phyloP scores from a whole-genome alignment of 108 stramenopile species.

The Asterionellopsis glacialis region DNA sequence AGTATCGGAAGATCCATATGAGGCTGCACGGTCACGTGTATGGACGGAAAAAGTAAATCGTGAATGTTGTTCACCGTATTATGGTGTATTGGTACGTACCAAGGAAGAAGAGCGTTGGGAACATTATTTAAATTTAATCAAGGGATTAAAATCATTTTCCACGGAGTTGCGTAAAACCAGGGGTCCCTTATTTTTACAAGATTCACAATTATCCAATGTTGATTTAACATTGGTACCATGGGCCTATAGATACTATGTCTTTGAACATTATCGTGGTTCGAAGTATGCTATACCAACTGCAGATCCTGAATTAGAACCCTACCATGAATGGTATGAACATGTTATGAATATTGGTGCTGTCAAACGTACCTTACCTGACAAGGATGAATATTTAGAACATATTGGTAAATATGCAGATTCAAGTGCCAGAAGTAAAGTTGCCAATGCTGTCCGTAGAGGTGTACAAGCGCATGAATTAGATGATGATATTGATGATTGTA shows the following conservation, averaged over 20 bases:
- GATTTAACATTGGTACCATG: conserved; percentile 77
- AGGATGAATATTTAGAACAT: conserved; percentile 72
- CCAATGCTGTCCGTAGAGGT: conserved; percentile 81
- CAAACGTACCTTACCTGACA: conserved; percentile 76
- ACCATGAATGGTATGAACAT: conserved; percentile 73
- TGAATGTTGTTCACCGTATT: conserved; percentile 81
- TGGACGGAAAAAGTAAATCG: conserved; percentile 79
- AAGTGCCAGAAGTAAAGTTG: conserved; percentile 75
- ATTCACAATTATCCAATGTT: conserved; percentile 49
- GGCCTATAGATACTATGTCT: conserved; percentile 75
- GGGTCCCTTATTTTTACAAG: conserved; percentile 51
- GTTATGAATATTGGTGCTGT: conserved; percentile 63
- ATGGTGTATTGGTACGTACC: conserved; percentile 67
- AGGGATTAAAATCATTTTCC: conserved; percentile 58
- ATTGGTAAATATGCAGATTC: conserved; percentile 85
- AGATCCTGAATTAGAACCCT: conserved; percentile 46
- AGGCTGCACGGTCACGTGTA: conserved; percentile 58
- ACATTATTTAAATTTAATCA: conserved; percentile 55
- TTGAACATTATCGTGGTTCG: conserved; percentile 76
- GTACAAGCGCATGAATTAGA: conserved; percentile 81
- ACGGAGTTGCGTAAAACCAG: conserved; percentile 47
- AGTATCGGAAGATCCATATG: conserved; percentile 64
- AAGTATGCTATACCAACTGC: conserved; percentile 51
- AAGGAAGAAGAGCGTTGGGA: conserved; percentile 59
- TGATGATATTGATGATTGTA: conserved; percentile 71